These are phyloP conservation scores for Solanum lycopersicoides DNA, from an alignment of 257 asterid genomes.

Conservation along the genomic window DNA sequence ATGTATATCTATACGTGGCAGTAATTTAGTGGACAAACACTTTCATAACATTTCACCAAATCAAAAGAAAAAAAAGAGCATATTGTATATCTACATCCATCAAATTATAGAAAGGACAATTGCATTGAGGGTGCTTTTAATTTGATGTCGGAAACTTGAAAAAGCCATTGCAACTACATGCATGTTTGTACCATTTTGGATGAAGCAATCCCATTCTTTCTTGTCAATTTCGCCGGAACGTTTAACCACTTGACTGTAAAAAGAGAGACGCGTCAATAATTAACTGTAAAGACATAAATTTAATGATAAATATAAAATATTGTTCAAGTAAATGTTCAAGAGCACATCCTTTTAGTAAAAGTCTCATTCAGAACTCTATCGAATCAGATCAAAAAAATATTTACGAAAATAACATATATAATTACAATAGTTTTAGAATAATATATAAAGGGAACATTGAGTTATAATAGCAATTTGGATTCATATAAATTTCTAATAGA, in stretches of 20 bases:
- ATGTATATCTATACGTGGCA: not conserved
- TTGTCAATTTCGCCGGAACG: not conserved
- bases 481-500: not conserved
- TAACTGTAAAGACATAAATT: too few relatives aligned
- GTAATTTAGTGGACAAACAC: not conserved
- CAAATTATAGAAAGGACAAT: not conserved
- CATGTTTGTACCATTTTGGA: not conserved
- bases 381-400: too few relatives aligned
- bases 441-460: not conserved
- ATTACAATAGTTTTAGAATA: too few relatives aligned
- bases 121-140: not conserved
- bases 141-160: not conserved
- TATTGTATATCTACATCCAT: not conserved
- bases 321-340: not conserved
- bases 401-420: too few relatives aligned
- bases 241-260: too few relatives aligned
- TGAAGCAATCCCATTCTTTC: not conserved
- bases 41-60: not conserved
- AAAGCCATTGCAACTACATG: not conserved
- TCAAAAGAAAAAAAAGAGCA: not conserved
- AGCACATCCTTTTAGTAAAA: not conserved
- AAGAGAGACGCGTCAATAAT: not conserved
- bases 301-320: not conserved
- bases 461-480: not conserved
- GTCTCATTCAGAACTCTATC: not conserved